Evolutionary conservation across 2,329 filamentous ascomycete species (phyloP).

Genomic region (Phialemoniopsis sp.): DNA sequence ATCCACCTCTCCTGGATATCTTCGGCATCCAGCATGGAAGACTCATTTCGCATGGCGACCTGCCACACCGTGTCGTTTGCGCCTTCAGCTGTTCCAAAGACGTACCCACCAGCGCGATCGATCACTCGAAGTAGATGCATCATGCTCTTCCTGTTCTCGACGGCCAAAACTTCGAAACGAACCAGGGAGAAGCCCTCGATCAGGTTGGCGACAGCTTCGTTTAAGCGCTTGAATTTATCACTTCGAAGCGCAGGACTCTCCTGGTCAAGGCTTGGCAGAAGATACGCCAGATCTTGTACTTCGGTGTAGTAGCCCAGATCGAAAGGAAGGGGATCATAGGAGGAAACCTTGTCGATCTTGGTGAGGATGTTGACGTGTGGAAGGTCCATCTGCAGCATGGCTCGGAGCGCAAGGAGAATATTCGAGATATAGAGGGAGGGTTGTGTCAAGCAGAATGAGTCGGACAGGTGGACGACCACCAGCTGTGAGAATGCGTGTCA

Average conservation of each 20-base stretch:
- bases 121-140: constrained; percentile 85
- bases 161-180: constrained; percentile 86
- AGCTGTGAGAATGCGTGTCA: constrained; percentile 51
- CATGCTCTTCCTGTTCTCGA: constrained; percentile 97
- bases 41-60: constrained; percentile 79
- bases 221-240: constrained; percentile 78
- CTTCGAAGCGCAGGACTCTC: constrained; percentile 69
- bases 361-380: constrained; percentile 94
- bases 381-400: constrained; percentile 98
- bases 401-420: constrained; percentile 84
- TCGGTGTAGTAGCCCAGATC: constrained; percentile 98
- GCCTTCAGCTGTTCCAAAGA: constrained; percentile 85
- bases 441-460: constrained; percentile 88
- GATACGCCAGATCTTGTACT: constrained; percentile 84
- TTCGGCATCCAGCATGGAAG: constrained; percentile 71
- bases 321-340: constrained; percentile 84
- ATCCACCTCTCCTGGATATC: constrained; percentile 97
- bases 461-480: constrained; percentile 87
- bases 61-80: constrained; percentile 98
- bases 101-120: constrained; percentile 88
- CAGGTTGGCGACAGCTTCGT: constrained; percentile 79
- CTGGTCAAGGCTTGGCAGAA: constrained; percentile 74
- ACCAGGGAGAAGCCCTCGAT: constrained; percentile 90
- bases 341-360: constrained; percentile 91
- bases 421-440: constrained; percentile 95